Conservation (phyloP, 2,329 filamentous ascomycete species). For the Chrysosporium queenslandicum region DNA sequence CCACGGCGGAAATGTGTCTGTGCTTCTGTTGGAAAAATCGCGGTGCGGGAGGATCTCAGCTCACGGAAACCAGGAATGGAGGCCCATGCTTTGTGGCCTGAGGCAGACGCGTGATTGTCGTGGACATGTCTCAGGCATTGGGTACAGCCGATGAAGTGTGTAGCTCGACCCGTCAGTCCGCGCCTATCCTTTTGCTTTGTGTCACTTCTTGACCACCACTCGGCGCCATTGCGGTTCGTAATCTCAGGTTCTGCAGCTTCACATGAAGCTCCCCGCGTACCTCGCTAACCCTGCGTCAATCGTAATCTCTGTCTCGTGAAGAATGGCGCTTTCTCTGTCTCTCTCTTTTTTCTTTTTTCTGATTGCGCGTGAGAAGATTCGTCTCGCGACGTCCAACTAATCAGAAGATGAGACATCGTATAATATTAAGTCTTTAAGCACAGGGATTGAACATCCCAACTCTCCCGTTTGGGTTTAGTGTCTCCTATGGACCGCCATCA, state of each 20-base stretch:
- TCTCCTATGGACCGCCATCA: background rate
- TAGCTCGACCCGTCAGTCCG: background rate
- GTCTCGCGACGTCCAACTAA: background rate
- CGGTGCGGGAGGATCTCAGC: background rate
- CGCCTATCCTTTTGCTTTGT: background rate
- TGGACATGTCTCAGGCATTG: background rate
- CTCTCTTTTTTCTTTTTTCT: too few relatives aligned
- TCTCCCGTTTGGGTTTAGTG: slow-evolving; percentile 2
- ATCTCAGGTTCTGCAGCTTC: background rate
- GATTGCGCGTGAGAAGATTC: background rate
- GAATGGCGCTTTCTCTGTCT: background rate
- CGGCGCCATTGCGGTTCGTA: background rate
- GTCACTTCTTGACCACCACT: background rate
- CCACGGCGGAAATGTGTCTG: background rate
- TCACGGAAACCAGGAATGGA: background rate
- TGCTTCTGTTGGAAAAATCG: background rate
- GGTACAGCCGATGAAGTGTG: background rate
- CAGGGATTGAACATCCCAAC: background rate
- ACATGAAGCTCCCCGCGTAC: background rate
- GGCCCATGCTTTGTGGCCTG: background rate
- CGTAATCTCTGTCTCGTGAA: background rate
- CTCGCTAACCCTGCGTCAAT: background rate
- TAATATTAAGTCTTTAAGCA: background rate
- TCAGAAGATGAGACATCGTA: slow-evolving; percentile 8
- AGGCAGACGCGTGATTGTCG: background rate